These are phyloP conservation scores for Pinus taeda DNA, from an alignment of 75 land plant genomes.

Conservation along the genomic window DNA sequence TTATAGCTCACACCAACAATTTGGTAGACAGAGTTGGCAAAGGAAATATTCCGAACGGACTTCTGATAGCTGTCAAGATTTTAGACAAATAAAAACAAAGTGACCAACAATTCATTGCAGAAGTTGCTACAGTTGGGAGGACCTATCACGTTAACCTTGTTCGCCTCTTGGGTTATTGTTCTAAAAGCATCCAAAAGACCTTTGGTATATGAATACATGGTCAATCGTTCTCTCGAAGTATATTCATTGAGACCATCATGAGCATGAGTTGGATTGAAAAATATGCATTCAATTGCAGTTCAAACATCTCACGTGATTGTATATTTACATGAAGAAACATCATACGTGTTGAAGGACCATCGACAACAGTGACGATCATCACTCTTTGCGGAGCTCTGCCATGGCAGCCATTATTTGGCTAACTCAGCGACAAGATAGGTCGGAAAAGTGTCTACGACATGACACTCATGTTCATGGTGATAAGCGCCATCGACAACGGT, in stretches of 20 bases:
- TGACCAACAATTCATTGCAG: conserved; percentile 82
- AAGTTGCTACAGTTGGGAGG: conserved; percentile 79
- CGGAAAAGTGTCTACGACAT: too few relatives aligned
- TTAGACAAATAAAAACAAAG: conserved; percentile 81
- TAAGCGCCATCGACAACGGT: too few relatives aligned
- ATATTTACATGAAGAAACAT: neutral
- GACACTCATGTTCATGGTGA: too few relatives aligned
- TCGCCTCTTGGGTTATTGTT: conserved; percentile 25
- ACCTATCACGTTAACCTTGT: conserved; percentile 88
- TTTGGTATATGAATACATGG: conserved; percentile 27
- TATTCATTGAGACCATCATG: conserved; percentile 18
- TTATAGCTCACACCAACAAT: conserved; percentile 10
- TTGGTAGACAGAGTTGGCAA: conserved; percentile 61
- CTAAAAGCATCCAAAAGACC: conserved; percentile 8
- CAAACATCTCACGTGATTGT: neutral
- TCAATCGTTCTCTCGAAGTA: conserved; percentile 16
- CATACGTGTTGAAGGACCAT: too few relatives aligned
- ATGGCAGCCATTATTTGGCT: too few relatives aligned
- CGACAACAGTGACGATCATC: too few relatives aligned
- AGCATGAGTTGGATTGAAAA: neutral
- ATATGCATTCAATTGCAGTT: neutral
- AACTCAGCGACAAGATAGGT: too few relatives aligned
- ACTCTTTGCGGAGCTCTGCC: too few relatives aligned
- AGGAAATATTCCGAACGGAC: conserved; percentile 78
- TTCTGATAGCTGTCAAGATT: conserved; percentile 69